Percentiles rank a stretch among this genome's conserved stretches.
Conservation (phyloP, 2,329 filamentous ascomycete genomes). For the Neopestalotiopsis sp. region DNA sequence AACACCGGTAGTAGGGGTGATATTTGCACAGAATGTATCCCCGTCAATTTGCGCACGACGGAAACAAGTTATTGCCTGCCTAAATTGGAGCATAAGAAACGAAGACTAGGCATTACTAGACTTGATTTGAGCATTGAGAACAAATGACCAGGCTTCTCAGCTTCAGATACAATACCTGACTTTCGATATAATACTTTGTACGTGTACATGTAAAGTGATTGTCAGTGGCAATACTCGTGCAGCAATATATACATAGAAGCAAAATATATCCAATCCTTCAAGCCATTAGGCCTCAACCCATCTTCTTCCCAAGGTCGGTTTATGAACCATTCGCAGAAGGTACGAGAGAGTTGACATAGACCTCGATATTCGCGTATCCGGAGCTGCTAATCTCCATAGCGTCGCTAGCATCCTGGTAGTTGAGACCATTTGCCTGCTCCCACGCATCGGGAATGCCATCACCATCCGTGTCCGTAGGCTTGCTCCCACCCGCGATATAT, state of each 20-base stretch:
- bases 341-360: slow-evolving; percentile 56
- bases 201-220: no score
- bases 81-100: background rate
- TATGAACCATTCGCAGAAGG: slow-evolving; percentile 21
- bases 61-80: background rate
- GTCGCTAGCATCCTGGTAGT: slow-evolving; percentile 44
- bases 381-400: slow-evolving; percentile 46
- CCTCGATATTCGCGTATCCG: slow-evolving; percentile 53
- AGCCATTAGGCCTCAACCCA: no score
- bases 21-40: no score
- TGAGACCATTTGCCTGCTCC: slow-evolving; percentile 47
- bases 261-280: no score
- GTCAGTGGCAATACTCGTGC: no score
- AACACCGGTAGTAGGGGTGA: no score
- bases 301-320: background rate
- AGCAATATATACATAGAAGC: no score
- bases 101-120: no score
- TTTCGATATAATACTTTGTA: no score
- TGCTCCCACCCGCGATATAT: slow-evolving; percentile 42
- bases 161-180: no score
- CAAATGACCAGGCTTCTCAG: no score
- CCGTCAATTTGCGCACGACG: background rate
- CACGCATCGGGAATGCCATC: slow-evolving; percentile 57
- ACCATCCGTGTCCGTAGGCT: slow-evolving; percentile 49
- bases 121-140: no score